A percentile compares a stretch with the other conserved stretches of the same genome.
Conservation (phyloP, 108 stramenopile species). For the Parmales sp. region DNA sequence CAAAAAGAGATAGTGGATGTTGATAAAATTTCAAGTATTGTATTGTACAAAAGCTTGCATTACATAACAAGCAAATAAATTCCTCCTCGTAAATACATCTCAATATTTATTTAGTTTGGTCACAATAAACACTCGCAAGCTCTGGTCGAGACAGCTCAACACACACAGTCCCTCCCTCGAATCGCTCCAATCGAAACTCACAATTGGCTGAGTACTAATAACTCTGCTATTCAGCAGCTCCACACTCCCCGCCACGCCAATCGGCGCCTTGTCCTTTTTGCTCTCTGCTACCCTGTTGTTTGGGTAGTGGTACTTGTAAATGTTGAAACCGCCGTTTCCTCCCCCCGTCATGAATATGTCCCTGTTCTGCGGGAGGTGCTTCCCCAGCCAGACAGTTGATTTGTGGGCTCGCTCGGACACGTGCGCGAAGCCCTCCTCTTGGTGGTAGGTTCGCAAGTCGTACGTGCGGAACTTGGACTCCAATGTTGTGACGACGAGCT, state of each 20-base stretch:
- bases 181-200: slow-evolving; percentile 71
- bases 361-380: slow-evolving; percentile 74
- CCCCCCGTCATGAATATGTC: slow-evolving; percentile 75
- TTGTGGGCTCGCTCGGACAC: slow-evolving; percentile 64
- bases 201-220: slow-evolving; percentile 73
- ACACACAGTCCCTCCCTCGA: slow-evolving; percentile 70
- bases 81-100: too few species aligned
- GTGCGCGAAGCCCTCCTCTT: slow-evolving; percentile 56
- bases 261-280: slow-evolving; percentile 45
- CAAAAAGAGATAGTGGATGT: too few species aligned
- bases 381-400: slow-evolving; percentile 55
- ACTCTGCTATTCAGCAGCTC: slow-evolving; percentile 68
- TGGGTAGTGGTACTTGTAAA: slow-evolving; percentile 77
- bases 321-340: slow-evolving; percentile 72
- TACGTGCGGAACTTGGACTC: slow-evolving; percentile 71
- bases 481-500: slow-evolving; percentile 66
- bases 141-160: slow-evolving; percentile 69
- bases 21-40: too few species aligned
- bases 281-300: slow-evolving; percentile 39
- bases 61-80: too few species aligned
- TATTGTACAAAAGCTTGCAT: too few species aligned
- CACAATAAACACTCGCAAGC: slow-evolving; percentile 48
- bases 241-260: slow-evolving; percentile 59
- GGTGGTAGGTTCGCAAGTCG: slow-evolving; percentile 68
- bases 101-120: slow-evolving; percentile 56